Percentiles rank a stretch among this genome's conserved stretches.
Conservation (phyloP, 805 yeast species). For the Barnettozyma botsteinii region DNA sequence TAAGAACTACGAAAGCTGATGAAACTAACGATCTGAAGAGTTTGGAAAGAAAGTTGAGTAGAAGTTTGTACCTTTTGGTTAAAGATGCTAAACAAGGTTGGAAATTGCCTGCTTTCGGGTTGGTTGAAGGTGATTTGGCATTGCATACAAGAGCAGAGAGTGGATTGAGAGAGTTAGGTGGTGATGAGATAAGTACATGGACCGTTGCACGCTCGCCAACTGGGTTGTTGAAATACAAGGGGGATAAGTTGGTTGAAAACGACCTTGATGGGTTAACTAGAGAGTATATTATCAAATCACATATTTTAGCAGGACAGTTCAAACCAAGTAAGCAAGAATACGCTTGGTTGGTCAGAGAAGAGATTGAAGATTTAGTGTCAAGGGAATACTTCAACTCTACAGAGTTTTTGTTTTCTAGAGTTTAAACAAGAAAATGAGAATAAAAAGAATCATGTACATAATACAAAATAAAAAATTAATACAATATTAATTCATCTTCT, state of each 20-base stretch:
- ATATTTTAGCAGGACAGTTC: constrained; percentile 81
- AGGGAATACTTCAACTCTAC: constrained; percentile 52
- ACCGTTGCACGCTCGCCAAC: constrained; percentile 88
- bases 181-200: constrained; percentile 75
- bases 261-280: constrained; percentile 27
- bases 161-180: constrained; percentile 69
- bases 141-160: constrained; percentile 70
- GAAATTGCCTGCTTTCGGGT: constrained; percentile 73
- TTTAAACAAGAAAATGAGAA: constrained; percentile 7
- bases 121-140: constrained; percentile 33
- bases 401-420: constrained; percentile 33
- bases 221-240: constrained; percentile 47
- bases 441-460: constrained; percentile 7
- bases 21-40: constrained; percentile 51
- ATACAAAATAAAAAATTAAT: neutral
- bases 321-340: constrained; percentile 41
- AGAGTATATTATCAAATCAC: constrained; percentile 80
- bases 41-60: constrained; percentile 71
- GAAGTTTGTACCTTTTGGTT: constrained; percentile 73
- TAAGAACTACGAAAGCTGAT: constrained; percentile 79
- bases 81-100: constrained; percentile 45
- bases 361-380: constrained; percentile 50
- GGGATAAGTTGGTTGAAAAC: constrained; percentile 19
- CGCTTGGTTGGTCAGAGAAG: constrained; percentile 85
- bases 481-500: neutral